Evolutionary conservation across 2,329 filamentous ascomycete genomes (phyloP), one percentile per base, ranked within the genome.

Genomic region (Colletotrichum noveboracense): DNA sequence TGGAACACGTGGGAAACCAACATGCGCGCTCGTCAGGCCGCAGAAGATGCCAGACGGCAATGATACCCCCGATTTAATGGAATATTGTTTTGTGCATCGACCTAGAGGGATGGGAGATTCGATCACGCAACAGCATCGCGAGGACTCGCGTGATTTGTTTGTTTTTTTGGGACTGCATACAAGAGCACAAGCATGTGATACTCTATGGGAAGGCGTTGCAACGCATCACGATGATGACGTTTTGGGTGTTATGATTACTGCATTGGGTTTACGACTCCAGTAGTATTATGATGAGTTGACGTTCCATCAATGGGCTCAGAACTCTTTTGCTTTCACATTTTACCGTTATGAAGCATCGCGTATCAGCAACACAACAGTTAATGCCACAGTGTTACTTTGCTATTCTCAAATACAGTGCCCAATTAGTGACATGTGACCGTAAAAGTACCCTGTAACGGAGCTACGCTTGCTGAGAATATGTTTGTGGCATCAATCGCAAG

Each of bases 1-100:
- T 76, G 74, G 74, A 58, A 76, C 10, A 58, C 62, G 26, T 76
- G 70, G 74, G 74, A 76, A 30, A 52, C 34, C 56, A 65, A 58
- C 18, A 65, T 65, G 28, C 70, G 74, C 34, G 30, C 65, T 65
- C 74, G 74, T 21, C 70, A 74, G 32, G 28, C 74, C 26, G 65
- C 70, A 68, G 64, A 69, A n/a, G 58, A 69, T 24, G 34, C 65
- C 21, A 34, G 34, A 34, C 60, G 48, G 43, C 26, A 64, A 24
- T 73, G 65, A 76, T 74, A 38, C 70, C 36, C 67, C 58, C 12
- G 30, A 34, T 62, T 62, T 56, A 30, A 18, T 28, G 38, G 43
- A 68, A 32, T 38, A 30, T 30, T 7, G 69, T 65, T 58, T 32
- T 64, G 32, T 16, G 30, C 61, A 64, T 38, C 32, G 60, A 64